Conservation (phyloP, 2,329 filamentous ascomycete species). For the Eurotiales sp. region DNA sequence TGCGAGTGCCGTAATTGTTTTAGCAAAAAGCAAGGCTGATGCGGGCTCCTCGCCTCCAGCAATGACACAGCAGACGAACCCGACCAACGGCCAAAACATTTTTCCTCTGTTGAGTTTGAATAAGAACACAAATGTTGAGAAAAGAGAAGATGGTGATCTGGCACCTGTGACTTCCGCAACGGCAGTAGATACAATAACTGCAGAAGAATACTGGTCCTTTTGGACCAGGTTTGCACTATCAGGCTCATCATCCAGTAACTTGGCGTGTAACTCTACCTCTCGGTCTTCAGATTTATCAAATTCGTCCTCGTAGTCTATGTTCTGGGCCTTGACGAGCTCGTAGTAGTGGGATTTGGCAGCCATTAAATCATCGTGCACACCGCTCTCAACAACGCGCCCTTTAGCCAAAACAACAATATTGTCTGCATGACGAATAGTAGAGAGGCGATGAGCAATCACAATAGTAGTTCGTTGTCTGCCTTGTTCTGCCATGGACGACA, state of each 20-base stretch:
- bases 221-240: no score
- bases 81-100: constrained; percentile 67
- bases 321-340: constrained; percentile 48
- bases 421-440: constrained; percentile 43
- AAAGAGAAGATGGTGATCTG: constrained; percentile 68
- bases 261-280: no score
- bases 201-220: no score
- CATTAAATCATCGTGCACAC: constrained; percentile 39
- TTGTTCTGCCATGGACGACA: constrained; percentile 73
- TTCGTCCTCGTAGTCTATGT: constrained; percentile 66
- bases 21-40: constrained; percentile 79
- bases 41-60: constrained; percentile 77
- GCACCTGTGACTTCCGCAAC: no score
- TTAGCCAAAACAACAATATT: constrained; percentile 45
- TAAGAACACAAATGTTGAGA: constrained; percentile 74
- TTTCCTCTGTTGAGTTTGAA: constrained; percentile 74
- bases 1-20: constrained; percentile 72
- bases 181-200: no score
- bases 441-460: constrained; percentile 44
- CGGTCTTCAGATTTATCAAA: no score
- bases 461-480: constrained; percentile 50
- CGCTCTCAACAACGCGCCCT: constrained; percentile 43
- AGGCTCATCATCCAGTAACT: no score
- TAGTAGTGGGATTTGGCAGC: constrained; percentile 37
- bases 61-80: constrained; percentile 69